Conservation (phyloP, 2,329 filamentous ascomycete species). For the Aureobasidium leucospermi region DNA sequence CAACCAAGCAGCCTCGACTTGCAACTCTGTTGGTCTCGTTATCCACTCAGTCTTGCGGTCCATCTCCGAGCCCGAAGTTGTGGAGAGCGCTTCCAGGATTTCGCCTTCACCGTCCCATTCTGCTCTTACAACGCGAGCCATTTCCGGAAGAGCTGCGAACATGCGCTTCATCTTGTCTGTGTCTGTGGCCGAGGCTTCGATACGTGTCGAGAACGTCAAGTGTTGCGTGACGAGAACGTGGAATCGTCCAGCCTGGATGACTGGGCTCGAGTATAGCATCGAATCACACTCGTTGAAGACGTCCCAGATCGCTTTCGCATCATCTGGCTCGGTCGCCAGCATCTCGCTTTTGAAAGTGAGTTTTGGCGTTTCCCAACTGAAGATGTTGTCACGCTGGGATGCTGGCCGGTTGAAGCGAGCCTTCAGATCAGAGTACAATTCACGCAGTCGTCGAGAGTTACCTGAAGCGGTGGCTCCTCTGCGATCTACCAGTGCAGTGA, state of each 20-base stretch:
- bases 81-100: background rate
- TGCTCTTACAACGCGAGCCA: background rate
- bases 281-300: constrained; percentile 2
- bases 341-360: constrained; percentile 1
- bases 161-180: constrained; percentile 8
- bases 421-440: background rate
- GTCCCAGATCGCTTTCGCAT: background rate
- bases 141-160: constrained; percentile 1
- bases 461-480: background rate
- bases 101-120: background rate
- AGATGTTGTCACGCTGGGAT: background rate
- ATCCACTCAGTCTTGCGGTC: background rate
- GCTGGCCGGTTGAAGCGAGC: background rate
- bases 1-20: constrained; percentile 10
- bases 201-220: background rate
- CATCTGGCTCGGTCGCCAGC: background rate
- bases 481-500: background rate
- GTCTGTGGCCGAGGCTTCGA: background rate
- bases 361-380: background rate
- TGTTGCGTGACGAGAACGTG: constrained; percentile 3
- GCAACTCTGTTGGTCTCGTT: background rate
- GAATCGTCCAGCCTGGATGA: constrained; percentile 3
- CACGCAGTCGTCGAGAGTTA: background rate
- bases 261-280: background rate
- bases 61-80: background rate